Evolutionary conservation across 176 grass and related monocot genomes (phyloP).

Genomic region (Oropetium thomaeum): DNA sequence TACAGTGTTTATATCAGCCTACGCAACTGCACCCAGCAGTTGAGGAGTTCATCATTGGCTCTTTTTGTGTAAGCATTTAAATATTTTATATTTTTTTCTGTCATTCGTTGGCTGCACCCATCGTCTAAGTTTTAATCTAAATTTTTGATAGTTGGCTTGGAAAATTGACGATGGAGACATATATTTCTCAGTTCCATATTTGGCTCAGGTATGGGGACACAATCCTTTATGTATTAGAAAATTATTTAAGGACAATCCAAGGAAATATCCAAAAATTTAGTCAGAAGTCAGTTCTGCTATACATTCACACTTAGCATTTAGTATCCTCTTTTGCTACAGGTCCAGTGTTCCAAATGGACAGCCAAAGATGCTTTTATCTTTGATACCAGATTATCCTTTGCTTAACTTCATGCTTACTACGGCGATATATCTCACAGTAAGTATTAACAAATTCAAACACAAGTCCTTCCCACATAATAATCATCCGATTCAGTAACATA

Average conservation of each 20-base stretch:
- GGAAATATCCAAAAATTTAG: not conserved
- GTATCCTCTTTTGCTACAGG: conserved; percentile 38
- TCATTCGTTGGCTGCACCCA: too few species aligned
- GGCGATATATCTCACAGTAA: conserved; percentile 58
- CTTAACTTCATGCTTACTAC: conserved; percentile 96
- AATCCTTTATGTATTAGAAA: too few species aligned
- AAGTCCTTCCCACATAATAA: not conserved
- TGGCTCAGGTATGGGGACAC: conserved; percentile 99
- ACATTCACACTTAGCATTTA: not conserved
- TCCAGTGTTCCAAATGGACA: conserved; percentile 77
- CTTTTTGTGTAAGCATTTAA: conserved; percentile 73
- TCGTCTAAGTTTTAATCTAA: not conserved
- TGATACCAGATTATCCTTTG: conserved; percentile 82
- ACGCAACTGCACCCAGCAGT: conserved; percentile 79
- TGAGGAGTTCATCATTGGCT: conserved; percentile 59
- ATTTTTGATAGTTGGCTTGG: conserved; percentile 75
- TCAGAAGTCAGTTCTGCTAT: not conserved
- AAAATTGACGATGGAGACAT: conserved; percentile 90
- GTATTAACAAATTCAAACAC: not conserved
- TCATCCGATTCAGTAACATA: not conserved
- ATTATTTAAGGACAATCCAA: too few species aligned
- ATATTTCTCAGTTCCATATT: conserved; percentile 92
- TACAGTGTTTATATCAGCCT: conserved; percentile 82
- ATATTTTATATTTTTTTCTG: not conserved
- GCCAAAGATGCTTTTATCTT: conserved; percentile 70